Conservation (phyloP, 805 yeast genomes). For the Wickerhamiella allomyrinae region DNA sequence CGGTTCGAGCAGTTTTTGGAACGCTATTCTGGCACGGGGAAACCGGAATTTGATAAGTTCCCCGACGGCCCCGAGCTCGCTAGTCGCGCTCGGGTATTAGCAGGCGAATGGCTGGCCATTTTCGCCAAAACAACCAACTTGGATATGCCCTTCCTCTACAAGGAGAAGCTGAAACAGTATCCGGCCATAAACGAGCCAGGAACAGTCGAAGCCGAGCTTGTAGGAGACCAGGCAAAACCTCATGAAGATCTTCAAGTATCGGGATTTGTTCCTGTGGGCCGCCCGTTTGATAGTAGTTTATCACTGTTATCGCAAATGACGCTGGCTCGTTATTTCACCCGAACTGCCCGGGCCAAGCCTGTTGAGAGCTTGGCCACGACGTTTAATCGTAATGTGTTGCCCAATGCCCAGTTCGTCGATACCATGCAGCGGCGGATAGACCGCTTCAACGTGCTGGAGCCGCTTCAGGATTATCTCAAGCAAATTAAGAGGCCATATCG, state of each 20-base stretch:
- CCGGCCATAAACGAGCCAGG: constrained; percentile 2
- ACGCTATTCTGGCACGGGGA: not conserved
- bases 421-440: constrained; percentile 6
- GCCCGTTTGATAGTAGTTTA: constrained; percentile 14
- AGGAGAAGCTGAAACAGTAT: constrained; percentile 1
- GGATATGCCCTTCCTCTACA: constrained; percentile 5
- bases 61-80: not conserved
- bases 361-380: not conserved
- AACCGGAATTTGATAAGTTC: not conserved
- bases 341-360: not conserved
- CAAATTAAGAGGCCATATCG: too few species aligned
- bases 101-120: constrained; percentile 3
- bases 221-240: constrained; percentile 6
- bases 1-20: not conserved
- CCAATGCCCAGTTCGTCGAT: constrained; percentile 6
- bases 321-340: not conserved
- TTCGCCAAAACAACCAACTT: not conserved
- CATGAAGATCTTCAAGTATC: constrained; percentile 8
- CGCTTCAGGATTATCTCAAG: constrained; percentile 2
- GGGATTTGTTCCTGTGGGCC: constrained; percentile 14
- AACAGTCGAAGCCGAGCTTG: constrained; percentile 5
- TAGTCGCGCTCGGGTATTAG: not conserved
- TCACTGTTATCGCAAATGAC: constrained; percentile 11
- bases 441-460: constrained; percentile 3
- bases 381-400: constrained; percentile 3